Percentiles rank a stretch among this genome's conserved stretches.
Conservation (phyloP, 129 eudicot genomes). For the Heracleum sosnowskyi region DNA sequence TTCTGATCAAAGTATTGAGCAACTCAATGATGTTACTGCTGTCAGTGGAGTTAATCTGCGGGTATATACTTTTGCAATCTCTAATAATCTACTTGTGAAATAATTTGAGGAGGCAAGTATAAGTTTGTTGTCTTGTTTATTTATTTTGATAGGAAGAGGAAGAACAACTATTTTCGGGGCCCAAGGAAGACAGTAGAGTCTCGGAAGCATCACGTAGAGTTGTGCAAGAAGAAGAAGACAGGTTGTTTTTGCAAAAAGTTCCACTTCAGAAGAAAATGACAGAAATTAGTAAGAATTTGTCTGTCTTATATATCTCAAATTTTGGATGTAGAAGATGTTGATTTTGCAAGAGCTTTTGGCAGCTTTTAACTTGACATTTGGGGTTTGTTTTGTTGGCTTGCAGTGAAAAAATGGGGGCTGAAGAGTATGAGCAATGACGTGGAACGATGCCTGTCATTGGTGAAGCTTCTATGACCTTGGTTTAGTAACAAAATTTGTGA, state of each 20-base stretch:
- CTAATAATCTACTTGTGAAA: background rate
- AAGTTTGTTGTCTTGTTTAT: slow-evolving; percentile 10
- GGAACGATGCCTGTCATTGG: slow-evolving; percentile 80
- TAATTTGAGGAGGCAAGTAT: background rate
- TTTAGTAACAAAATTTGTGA: slow-evolving; percentile 1
- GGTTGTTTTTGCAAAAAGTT: slow-evolving; percentile 57
- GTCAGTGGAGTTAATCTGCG: slow-evolving; percentile 86
- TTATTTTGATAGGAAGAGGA: slow-evolving; percentile 71
- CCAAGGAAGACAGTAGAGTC: slow-evolving; percentile 74
- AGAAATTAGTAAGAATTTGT: slow-evolving; percentile 47
- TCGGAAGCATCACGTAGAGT: slow-evolving; percentile 77
- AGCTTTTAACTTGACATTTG: slow-evolving; percentile 8
- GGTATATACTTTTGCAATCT: slow-evolving; percentile 34
- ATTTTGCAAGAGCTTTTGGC: slow-evolving; percentile 6
- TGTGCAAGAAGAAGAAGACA: slow-evolving; percentile 96
- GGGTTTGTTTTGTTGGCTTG: slow-evolving; percentile 15
- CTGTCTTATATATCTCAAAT: background rate
- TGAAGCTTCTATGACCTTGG: slow-evolving; percentile 20
- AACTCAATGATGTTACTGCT: slow-evolving; percentile 88
- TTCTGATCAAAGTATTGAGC: slow-evolving; percentile 88
- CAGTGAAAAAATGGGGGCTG: slow-evolving; percentile 75
- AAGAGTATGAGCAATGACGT: slow-evolving; percentile 61
- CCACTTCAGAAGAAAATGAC: slow-evolving; percentile 76
- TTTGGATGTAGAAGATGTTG: background rate
- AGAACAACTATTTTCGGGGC: slow-evolving; percentile 68